Percentiles rank a stretch among this genome's conserved stretches.
phyloP scores from a whole-genome alignment of 202 grass and related monocot genomes.

The Digitaria exilis region DNA sequence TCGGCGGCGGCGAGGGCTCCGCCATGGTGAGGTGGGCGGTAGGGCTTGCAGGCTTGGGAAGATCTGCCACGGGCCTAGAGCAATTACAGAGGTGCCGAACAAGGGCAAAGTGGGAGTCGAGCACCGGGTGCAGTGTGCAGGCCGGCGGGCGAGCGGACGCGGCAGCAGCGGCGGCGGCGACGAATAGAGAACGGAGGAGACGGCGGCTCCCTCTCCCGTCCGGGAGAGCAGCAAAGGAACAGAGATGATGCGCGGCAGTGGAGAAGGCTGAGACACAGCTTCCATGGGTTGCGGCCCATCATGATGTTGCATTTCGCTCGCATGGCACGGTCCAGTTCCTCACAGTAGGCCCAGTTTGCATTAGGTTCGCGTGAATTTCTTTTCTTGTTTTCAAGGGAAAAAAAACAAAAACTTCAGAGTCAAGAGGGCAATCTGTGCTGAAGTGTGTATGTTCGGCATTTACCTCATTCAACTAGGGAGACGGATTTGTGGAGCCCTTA shows the following conservation, averaged over 20 bases:
- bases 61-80: not conserved
- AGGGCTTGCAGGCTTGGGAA: not conserved
- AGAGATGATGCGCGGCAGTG: not conserved
- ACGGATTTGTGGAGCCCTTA: no score
- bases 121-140: not conserved
- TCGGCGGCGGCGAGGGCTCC: slow-evolving; percentile 48
- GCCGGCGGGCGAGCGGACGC: no score
- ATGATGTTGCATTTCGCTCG: not conserved
- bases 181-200: not conserved
- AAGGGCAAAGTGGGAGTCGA: not conserved
- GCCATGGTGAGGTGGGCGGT: slow-evolving; percentile 41
- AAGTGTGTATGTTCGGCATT: no score
- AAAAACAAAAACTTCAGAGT: no score
- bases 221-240: not conserved
- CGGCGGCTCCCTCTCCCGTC: not conserved
- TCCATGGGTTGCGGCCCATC: not conserved
- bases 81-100: not conserved
- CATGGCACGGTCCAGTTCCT: not conserved
- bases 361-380: not conserved
- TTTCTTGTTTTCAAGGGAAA: no score
- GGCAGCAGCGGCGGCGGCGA: not conserved
- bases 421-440: no score
- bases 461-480: no score
- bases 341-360: not conserved
- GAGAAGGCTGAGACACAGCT: not conserved